Evolutionary conservation across 352 stramenopile genomes (phyloP).

Genomic region (Globisporangium okanoganense): DNA sequence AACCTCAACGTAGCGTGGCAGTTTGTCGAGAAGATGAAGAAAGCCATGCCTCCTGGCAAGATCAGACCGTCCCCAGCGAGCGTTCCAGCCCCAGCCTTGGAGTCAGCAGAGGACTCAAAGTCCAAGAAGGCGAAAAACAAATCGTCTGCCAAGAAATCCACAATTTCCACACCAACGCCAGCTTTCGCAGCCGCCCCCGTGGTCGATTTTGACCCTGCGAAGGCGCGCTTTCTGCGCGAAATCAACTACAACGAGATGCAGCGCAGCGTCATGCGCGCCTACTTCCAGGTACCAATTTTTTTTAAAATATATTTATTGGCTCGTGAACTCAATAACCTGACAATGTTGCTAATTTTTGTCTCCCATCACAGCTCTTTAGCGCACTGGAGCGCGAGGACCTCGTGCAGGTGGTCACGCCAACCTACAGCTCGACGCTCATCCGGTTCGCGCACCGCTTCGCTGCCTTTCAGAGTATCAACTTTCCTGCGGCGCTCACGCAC

Average conservation of each 20-base stretch:
- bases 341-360: background rate
- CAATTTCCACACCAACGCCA: background rate
- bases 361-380: conserved; percentile 35
- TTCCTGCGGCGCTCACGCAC: conserved; percentile 59
- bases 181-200: conserved; percentile 4
- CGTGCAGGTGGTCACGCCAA: conserved; percentile 37
- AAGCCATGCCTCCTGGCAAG: conserved; percentile 35
- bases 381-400: conserved; percentile 68
- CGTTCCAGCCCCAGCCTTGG: background rate
- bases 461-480: conserved; percentile 70
- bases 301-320: background rate
- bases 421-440: conserved; percentile 60
- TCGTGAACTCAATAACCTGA: background rate
- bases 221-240: conserved; percentile 62
- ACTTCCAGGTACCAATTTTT: conserved; percentile 49
- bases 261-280: conserved; percentile 68
- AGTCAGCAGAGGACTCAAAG: conserved; percentile 1
- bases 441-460: conserved; percentile 80
- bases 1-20: conserved; percentile 78
- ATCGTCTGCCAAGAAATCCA: conserved; percentile 23
- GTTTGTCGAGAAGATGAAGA: conserved; percentile 81
- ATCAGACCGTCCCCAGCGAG: conserved; percentile 2
- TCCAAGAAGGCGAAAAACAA: conserved; percentile 22
- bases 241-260: conserved; percentile 80
- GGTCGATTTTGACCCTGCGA: conserved; percentile 34